A percentile compares a stretch with the other conserved stretches of the same genome.
Conservation (phyloP, 768 basidiomycete species). For the Rhizopogon roseolus region DNA sequence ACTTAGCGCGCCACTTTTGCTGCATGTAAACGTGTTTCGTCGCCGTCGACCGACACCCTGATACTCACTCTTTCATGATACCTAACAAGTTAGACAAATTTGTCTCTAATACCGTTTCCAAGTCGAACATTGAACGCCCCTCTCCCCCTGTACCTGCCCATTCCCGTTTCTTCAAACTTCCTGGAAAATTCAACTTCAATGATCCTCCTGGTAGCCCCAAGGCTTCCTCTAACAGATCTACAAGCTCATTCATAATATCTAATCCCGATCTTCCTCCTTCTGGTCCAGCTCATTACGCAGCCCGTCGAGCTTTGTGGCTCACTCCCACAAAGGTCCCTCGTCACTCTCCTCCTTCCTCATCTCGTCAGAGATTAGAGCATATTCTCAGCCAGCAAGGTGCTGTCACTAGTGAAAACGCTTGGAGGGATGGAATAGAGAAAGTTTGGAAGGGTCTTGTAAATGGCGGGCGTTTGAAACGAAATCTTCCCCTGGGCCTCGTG, state of each 20-base stretch:
- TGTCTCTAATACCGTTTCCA: neutral
- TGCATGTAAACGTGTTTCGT: neutral
- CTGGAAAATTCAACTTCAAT: slow-evolving; percentile 4
- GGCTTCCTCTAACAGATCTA: slow-evolving; percentile 3
- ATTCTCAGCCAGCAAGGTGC: slow-evolving; percentile 44
- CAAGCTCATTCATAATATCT: slow-evolving; percentile 2
- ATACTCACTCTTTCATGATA: slow-evolving; percentile 11
- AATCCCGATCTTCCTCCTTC: slow-evolving; percentile 44
- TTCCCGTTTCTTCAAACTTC: slow-evolving; percentile 7
- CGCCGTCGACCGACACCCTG: neutral
- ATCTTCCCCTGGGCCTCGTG: slow-evolving; percentile 58
- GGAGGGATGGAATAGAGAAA: slow-evolving; percentile 52
- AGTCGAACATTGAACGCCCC: neutral
- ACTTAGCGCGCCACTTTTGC: neutral
- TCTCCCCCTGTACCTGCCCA: neutral
- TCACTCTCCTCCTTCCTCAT: slow-evolving; percentile 24
- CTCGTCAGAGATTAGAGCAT: slow-evolving; percentile 45
- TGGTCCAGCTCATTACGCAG: slow-evolving; percentile 60
- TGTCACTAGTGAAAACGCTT: slow-evolving; percentile 45
- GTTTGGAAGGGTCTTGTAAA: slow-evolving; percentile 60
- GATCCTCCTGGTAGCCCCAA: slow-evolving; percentile 1
- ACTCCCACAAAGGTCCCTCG: slow-evolving; percentile 17
- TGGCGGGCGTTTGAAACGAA: slow-evolving; percentile 54
- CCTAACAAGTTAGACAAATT: slow-evolving; percentile 10
- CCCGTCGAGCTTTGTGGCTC: slow-evolving; percentile 63